Conservation (phyloP, 495 filamentous ascomycete genomes). For the Aspergillus sclerotioniger region DNA sequence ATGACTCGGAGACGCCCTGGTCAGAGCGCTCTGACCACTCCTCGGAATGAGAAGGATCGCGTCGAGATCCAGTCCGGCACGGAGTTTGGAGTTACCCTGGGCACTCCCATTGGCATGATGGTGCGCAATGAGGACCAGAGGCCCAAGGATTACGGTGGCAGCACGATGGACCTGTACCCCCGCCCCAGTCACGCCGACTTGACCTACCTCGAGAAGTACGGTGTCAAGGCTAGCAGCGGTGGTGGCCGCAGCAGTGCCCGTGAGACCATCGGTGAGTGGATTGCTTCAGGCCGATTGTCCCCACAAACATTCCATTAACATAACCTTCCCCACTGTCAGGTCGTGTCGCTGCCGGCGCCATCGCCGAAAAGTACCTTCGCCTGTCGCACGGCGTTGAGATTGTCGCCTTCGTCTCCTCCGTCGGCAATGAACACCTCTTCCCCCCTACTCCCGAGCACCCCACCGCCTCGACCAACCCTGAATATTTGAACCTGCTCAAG, state of each 20-base stretch:
- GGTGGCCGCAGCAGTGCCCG: conserved; percentile 89
- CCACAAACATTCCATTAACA: conserved; percentile 5
- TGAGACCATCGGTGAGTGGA: conserved; percentile 78
- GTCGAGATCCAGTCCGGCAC: conserved; percentile 94
- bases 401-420: conserved; percentile 83
- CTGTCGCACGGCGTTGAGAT: conserved; percentile 85
- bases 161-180: conserved; percentile 90
- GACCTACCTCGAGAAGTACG: conserved; percentile 97
- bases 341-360: conserved; percentile 89
- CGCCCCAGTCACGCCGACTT: conserved; percentile 93
- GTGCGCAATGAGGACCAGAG: conserved; percentile 92
- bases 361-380: conserved; percentile 89
- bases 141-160: conserved; percentile 88
- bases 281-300: background rate
- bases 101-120: conserved; percentile 85
- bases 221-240: conserved; percentile 88
- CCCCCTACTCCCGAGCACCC: conserved; percentile 75
- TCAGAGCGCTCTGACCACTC: conserved; percentile 86
- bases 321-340: conserved; percentile 35
- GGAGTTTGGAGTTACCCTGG: conserved; percentile 87
- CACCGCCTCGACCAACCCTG: conserved; percentile 73
- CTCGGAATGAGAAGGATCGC: conserved; percentile 86
- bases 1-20: conserved; percentile 89
- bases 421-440: conserved; percentile 80
- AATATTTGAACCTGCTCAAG: conserved; percentile 73